These are phyloP conservation scores for Candida orba DNA, from an alignment of 805 yeast species.

Conservation along the genomic window DNA sequence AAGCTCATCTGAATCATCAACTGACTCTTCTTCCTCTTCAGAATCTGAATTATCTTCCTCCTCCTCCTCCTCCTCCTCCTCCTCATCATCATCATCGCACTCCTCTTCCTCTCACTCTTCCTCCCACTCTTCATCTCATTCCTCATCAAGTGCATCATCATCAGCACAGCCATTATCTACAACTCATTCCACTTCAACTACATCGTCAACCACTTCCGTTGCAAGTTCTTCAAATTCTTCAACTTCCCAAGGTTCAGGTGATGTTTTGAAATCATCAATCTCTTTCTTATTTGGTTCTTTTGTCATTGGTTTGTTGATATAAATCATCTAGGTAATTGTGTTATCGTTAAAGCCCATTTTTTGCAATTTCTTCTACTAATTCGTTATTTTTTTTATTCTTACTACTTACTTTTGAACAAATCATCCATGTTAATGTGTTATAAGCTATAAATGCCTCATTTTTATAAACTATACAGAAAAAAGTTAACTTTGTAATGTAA, in stretches of 20 bases:
- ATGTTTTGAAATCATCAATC: neutral
- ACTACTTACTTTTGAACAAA: neutral
- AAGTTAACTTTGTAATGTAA: too few species aligned
- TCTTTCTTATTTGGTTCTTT: conserved; percentile 1
- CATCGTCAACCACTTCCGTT: neutral
- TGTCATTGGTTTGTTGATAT: conserved; percentile 1
- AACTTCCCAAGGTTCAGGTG: conserved; percentile 3
- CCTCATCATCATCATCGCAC: neutral
- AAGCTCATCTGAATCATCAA: conserved; percentile 2
- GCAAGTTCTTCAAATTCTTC: neutral
- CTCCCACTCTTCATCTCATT: neutral
- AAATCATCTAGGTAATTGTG: neutral
- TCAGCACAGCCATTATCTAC: conserved; percentile 5
- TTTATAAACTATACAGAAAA: neutral
- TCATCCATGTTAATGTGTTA: neutral
- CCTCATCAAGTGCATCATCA: neutral
- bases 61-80: conserved; percentile 5
- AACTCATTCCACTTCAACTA: conserved; percentile 12
- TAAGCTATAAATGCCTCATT: neutral
- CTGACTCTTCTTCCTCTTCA: conserved; percentile 6
- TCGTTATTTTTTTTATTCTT: neutral
- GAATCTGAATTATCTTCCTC: conserved; percentile 17
- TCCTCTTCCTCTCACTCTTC: neutral
- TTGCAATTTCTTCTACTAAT: neutral
- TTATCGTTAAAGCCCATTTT: too few species aligned